Evolutionary conservation across 140 eudicot genomes (phyloP).

Genomic region (Stevia rebaudiana): DNA sequence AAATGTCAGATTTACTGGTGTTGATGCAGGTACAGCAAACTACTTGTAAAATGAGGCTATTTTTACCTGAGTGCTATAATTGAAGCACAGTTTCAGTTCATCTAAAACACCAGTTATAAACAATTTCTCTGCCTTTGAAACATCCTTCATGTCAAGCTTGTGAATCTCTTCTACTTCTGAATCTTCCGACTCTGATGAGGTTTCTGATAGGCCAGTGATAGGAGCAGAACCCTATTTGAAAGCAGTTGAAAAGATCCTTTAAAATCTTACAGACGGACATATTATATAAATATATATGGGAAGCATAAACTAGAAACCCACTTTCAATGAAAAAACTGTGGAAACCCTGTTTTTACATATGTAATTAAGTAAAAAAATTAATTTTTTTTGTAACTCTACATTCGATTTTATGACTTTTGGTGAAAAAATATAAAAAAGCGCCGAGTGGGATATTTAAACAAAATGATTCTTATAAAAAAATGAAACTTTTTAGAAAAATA

Average conservation of each 20-base stretch:
- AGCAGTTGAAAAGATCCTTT: slow-evolving; percentile 15
- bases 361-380: too few species aligned
- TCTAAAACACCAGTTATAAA: slow-evolving; percentile 83
- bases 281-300: neutral
- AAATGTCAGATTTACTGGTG: slow-evolving; percentile 6
- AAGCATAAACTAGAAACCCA: too few species aligned
- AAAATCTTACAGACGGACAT: slow-evolving; percentile 16
- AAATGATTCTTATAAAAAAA: too few species aligned
- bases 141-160: slow-evolving; percentile 39
- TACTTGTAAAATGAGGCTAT: slow-evolving; percentile 8
- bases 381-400: too few species aligned
- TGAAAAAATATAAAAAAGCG: too few species aligned
- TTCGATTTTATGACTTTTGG: too few species aligned
- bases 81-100: slow-evolving; percentile 72
- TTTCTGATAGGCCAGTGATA: slow-evolving; percentile 60
- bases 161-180: slow-evolving; percentile 42
- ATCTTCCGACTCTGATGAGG: slow-evolving; percentile 74
- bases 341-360: too few species aligned
- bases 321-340: too few species aligned
- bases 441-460: too few species aligned
- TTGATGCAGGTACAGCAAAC: slow-evolving; percentile 7
- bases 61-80: slow-evolving; percentile 57
- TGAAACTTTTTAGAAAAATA: too few species aligned
- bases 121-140: slow-evolving; percentile 53
- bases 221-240: slow-evolving; percentile 75